phyloP scores from a whole-genome alignment of 805 yeast species.

The Ogataea wickerhamii region DNA sequence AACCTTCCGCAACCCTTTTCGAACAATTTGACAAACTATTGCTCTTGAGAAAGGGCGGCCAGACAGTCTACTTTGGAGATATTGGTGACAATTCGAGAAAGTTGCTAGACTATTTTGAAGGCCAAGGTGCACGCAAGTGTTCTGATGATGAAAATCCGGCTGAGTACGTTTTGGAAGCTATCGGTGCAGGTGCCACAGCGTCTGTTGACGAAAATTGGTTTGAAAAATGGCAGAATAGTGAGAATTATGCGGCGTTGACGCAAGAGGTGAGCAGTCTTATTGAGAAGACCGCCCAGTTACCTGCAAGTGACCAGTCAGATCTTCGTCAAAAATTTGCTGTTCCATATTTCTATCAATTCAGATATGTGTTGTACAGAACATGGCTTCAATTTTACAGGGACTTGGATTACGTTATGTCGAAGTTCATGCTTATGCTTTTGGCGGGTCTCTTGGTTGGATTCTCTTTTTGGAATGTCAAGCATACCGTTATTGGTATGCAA shows the following conservation, averaged over 20 bases:
- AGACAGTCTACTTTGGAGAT: slow-evolving; percentile 53
- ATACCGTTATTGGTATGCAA: slow-evolving; percentile 53
- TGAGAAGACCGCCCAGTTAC: slow-evolving; percentile 11
- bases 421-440: slow-evolving; percentile 37
- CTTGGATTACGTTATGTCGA: slow-evolving; percentile 46
- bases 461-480: slow-evolving; percentile 58
- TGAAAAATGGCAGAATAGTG: slow-evolving; percentile 51
- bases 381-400: slow-evolving; percentile 45
- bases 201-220: slow-evolving; percentile 55
- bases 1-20: slow-evolving; percentile 46
- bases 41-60: slow-evolving; percentile 48
- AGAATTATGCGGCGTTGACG: slow-evolving; percentile 26
- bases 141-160: slow-evolving; percentile 64
- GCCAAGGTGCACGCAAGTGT: slow-evolving; percentile 63
- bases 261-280: slow-evolving; percentile 30
- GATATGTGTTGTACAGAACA: slow-evolving; percentile 37
- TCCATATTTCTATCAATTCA: slow-evolving; percentile 39
- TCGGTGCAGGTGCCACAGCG: slow-evolving; percentile 82
- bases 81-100: slow-evolving; percentile 43
- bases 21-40: slow-evolving; percentile 41
- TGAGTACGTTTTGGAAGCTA: slow-evolving; percentile 67
- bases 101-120: slow-evolving; percentile 45
- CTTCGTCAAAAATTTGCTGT: slow-evolving; percentile 38
- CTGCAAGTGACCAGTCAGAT: slow-evolving; percentile 14
- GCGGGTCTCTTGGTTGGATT: slow-evolving; percentile 50